Evolutionary conservation across 2,329 filamentous ascomycete species (phyloP), one percentile per base, ranked within the genome.

Genomic region (Trichoderma gracile): DNA sequence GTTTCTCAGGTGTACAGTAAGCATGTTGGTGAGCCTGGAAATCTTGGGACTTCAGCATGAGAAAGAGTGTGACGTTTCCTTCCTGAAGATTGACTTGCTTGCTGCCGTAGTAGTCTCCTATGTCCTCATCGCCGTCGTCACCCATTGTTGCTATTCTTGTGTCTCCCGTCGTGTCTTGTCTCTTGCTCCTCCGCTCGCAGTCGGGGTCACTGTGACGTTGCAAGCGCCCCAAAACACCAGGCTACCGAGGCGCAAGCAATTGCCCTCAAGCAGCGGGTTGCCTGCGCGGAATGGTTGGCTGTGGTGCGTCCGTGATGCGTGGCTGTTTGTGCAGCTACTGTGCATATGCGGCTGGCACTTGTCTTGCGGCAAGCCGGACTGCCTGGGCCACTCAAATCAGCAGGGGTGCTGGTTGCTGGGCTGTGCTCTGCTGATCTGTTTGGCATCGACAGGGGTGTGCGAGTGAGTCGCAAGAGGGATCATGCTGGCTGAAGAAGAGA

Each of bases 271-370:
- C 33, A 12, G 33, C 38, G 54, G 23, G n/a, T 23, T 64, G 12
- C 27, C 46, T 27, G 53, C 61, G 53, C 53, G 54, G 58, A 64
- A 57, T 53, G 61, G 46, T 64, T 64, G 61, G 61, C 61, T 58
- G 61, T 52, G 30, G 54, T 33, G 33, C 33, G 46, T 46, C 61
- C n/a, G 54, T 33, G 46, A 15, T 53, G 25, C 15, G 61, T 58
- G 54, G 53, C 54, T 43, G 61, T 49, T 64, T 57, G 53, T 52
- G 61, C 38, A 25, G 46, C 56, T 40, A 23, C 25, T 33, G 23
- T 17, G 56, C 52, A 19, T 5, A 19, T 10, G 49, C 49, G 33
- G 33, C 33, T 14, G 33, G 33, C 33, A 38, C 33, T 38, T 38
- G 40, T 33, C 27, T 23, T 38, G 12, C 47, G 33, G 19, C 6